Conservation (phyloP, 139 green algal species). For the Pseudopediastrum boryanum region DNA sequence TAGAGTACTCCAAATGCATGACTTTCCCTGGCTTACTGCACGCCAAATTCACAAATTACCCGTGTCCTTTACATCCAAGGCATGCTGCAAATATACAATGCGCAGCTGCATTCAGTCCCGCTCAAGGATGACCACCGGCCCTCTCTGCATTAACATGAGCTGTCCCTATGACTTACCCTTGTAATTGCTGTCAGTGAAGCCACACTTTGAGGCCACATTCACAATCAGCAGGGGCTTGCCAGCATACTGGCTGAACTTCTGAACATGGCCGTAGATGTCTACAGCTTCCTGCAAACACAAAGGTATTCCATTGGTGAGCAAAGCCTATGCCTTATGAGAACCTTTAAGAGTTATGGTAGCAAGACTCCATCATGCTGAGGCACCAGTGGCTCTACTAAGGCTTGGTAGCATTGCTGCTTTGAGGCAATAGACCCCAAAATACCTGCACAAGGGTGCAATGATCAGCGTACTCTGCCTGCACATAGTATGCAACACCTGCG, state of each 20-base stretch:
- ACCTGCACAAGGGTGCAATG: neutral
- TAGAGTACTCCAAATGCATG: neutral
- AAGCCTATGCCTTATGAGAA: neutral
- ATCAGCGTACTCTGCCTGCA: neutral
- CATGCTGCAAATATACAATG: neutral
- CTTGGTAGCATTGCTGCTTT: neutral
- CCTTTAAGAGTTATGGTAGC: neutral
- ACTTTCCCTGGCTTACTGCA: neutral
- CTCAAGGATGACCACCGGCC: neutral
- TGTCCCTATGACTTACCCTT: conserved; percentile 37
- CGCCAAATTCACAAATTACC: neutral
- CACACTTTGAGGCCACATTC: conserved; percentile 78
- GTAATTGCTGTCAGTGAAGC: conserved; percentile 79
- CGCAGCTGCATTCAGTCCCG: neutral
- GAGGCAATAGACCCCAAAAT: neutral
- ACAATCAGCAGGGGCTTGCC: conserved; percentile 66
- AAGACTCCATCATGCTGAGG: neutral
- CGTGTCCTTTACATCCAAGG: neutral
- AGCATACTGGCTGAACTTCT: conserved; percentile 41
- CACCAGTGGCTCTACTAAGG: neutral
- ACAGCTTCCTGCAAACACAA: conserved; percentile 39
- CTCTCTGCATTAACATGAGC: neutral
- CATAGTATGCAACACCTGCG: no score
- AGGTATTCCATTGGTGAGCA: neutral
- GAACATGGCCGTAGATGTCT: conserved; percentile 50